These are phyloP conservation scores for Monilinia fructigena DNA, from an alignment of 2,329 filamentous ascomycete species.

Conservation along the genomic window DNA sequence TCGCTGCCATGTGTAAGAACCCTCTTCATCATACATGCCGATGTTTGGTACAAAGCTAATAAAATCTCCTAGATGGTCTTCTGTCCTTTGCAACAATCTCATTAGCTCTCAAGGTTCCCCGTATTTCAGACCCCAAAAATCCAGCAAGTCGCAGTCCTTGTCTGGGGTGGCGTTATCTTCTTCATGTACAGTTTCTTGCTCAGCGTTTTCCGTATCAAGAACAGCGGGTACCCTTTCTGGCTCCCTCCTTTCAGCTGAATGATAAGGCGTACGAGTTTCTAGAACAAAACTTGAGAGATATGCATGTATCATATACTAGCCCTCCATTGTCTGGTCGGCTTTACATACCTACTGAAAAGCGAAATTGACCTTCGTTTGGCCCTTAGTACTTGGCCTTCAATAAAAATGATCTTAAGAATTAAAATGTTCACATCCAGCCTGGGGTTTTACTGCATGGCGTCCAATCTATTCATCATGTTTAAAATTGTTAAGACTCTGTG, in stretches of 20 bases:
- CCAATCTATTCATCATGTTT: neutral
- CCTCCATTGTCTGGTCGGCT: slow-evolving; percentile 4
- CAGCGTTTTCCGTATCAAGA: slow-evolving; percentile 92
- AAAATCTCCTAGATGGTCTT: slow-evolving; percentile 58
- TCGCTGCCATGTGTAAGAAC: slow-evolving; percentile 87
- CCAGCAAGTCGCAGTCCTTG: slow-evolving; percentile 78
- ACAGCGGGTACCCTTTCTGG: slow-evolving; percentile 89
- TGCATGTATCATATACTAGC: slow-evolving; percentile 18
- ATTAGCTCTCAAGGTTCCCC: slow-evolving; percentile 89
- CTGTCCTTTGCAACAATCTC: slow-evolving; percentile 88
- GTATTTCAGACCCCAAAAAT: slow-evolving; percentile 72
- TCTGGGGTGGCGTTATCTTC: slow-evolving; percentile 76
- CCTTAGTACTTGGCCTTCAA: slow-evolving; percentile 1
- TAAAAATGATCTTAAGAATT: slow-evolving; percentile 1
- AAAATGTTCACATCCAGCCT: neutral
- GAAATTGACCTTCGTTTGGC: slow-evolving; percentile 1
- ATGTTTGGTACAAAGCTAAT: slow-evolving; percentile 22
- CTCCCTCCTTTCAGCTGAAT: slow-evolving; percentile 71
- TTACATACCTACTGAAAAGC: slow-evolving; percentile 22
- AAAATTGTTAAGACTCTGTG: neutral
- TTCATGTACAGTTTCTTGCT: slow-evolving; percentile 90
- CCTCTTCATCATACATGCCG: slow-evolving; percentile 31
- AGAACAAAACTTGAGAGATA: neutral
- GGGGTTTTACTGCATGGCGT: neutral
- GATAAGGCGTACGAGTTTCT: neutral